These are phyloP conservation scores for Thalassiosira allenii DNA, from an alignment of 352 stramenopile species.

Conservation along the genomic window DNA sequence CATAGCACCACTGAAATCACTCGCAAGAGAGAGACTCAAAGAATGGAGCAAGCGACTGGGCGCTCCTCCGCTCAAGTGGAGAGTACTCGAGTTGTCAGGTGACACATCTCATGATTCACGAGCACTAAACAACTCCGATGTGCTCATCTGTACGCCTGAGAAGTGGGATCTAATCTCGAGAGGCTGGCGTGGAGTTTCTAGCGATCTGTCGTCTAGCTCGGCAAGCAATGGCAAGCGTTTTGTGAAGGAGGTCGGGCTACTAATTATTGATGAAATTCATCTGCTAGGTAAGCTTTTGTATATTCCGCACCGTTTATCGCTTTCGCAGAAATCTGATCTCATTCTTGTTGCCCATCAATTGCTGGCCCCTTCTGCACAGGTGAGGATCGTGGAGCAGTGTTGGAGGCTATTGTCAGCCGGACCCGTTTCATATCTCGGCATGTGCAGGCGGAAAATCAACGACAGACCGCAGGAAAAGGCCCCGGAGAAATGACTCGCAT, in stretches of 20 bases:
- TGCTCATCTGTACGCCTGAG: conserved; percentile 98
- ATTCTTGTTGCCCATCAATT: too few relatives aligned
- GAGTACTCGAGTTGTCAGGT: conserved; percentile 96
- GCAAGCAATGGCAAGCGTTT: conserved; percentile 73
- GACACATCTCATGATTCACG: conserved; percentile 95
- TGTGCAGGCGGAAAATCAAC: conserved; percentile 58
- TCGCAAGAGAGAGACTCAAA: conserved; percentile 94
- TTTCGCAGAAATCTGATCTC: too few relatives aligned
- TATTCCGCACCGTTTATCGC: too few relatives aligned
- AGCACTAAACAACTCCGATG: conserved; percentile 91
- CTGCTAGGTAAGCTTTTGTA: too few relatives aligned
- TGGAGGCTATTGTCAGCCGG: conserved; percentile 94
- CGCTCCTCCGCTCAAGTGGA: conserved; percentile 81
- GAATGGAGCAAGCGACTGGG: conserved; percentile 97
- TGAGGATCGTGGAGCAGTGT: conserved; percentile 91
- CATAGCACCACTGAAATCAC: conserved; percentile 96
- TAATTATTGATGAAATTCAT: conserved; percentile 99
- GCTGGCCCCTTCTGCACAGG: too few relatives aligned
- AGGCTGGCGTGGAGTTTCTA: conserved; percentile 87
- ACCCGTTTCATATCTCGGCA: conserved; percentile 88
- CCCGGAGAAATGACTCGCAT: conserved; percentile 89
- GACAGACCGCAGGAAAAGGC: conserved; percentile 3
- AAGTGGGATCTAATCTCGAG: conserved; percentile 98
- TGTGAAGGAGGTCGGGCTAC: conserved; percentile 86
- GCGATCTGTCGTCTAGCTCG: conserved; percentile 83